phyloP scores from a whole-genome alignment of 768 basidiomycete genomes.

The Pholiota conissans region DNA sequence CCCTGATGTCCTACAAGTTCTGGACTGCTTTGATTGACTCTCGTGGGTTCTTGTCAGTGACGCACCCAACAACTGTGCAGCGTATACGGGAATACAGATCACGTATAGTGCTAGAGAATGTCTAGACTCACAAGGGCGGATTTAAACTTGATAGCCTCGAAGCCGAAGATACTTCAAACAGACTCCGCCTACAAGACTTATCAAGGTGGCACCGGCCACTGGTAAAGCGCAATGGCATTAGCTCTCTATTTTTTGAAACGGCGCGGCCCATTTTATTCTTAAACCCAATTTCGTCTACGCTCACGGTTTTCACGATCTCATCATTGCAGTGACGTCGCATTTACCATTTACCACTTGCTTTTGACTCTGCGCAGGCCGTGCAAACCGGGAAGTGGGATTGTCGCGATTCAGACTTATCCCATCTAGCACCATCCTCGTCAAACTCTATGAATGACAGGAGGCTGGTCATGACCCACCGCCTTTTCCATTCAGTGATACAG shows the following conservation, averaged over 20 bases:
- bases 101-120: neutral
- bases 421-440: neutral
- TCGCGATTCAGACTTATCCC: neutral
- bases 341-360: neutral
- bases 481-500: neutral
- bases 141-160: neutral
- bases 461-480: neutral
- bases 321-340: neutral
- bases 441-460: neutral
- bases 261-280: neutral
- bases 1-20: neutral
- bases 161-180: neutral
- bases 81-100: neutral
- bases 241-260: neutral
- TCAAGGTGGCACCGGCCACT: too few relatives aligned
- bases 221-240: too few relatives aligned
- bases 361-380: neutral
- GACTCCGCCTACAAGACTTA: neutral
- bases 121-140: neutral
- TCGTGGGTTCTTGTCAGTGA: neutral
- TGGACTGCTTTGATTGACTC: neutral
- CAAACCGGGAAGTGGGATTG: neutral
- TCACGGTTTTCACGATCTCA: neutral
- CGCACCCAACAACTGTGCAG: neutral
- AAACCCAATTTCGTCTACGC: neutral